Base-by-base conservation (phyloP, 768 basidiomycete genomes). In the Tylopilus cervinicoccineus region DNA sequence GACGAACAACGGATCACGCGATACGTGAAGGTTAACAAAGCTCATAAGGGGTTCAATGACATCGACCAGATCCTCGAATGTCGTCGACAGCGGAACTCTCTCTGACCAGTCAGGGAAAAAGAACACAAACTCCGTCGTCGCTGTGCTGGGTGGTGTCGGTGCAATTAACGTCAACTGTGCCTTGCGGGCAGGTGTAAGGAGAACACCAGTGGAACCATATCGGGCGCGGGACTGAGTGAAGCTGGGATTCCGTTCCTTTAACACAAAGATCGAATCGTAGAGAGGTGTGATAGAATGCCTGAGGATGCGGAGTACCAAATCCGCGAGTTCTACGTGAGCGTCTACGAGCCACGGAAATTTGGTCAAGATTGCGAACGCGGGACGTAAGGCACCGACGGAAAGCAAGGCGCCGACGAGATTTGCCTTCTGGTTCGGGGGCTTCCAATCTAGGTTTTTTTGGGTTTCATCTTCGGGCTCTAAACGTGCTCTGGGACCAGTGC, bases 81-180 rank as follows among this genome's bases (percentile, higher is more conserved):
- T 72, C 7, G 72, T 68, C 61, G 86, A 86, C 26, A 82, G 56
- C 5, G 88, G 89, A 26, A 94, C 71, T 41, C 77, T 75, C 38
- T 85, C 78, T 13, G 70, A 65, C 93, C 93, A 97, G 47, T 83
- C 75, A 12, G 91, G 87, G 65, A 85, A 95, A 76, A 96, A 97
- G 74, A 90, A 96, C 6, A 90, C 79, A 58, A 91, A 95, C 43
- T 86, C 81, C n/a, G 76, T 77, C 4, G 73, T 76, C 45, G 72
- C 78, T 19, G 91, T 93, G 56, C 80, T 77, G 0, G 89, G 86
- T 22, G 94, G 93, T 12, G 80, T 78, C 4, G 94, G 94, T 2
- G 88, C 86, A 66, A 78, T 78, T 4, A 87, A 68, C 0, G 90
- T 89, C n/a, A 93, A 72, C 5, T 79, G 63, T 1, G 80, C 72